These are phyloP conservation scores for Peronospora farinosa DNA, from an alignment of 352 stramenopile genomes.

Conservation along the genomic window DNA sequence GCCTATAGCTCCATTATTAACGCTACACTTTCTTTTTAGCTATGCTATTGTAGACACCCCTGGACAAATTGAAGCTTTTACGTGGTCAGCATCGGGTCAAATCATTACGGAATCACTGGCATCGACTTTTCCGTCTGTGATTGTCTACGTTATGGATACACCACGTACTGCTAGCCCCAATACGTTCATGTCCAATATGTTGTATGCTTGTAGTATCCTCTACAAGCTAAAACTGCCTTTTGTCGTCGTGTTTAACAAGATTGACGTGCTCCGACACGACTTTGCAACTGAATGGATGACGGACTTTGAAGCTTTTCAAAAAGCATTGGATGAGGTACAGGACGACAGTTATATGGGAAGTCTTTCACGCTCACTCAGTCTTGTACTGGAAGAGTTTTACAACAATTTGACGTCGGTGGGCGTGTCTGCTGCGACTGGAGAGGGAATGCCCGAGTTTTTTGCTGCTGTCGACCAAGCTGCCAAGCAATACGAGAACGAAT, in stretches of 20 bases:
- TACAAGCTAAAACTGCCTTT: slow-evolving; percentile 97
- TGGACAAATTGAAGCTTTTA: slow-evolving; percentile 99
- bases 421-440: slow-evolving; percentile 93
- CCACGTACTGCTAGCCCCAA: slow-evolving; percentile 92
- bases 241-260: slow-evolving; percentile 98
- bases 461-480: slow-evolving; percentile 80
- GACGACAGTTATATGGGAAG: slow-evolving; percentile 91
- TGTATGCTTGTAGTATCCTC: slow-evolving; percentile 98
- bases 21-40: slow-evolving; percentile 19
- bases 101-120: slow-evolving; percentile 98
- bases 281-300: slow-evolving; percentile 98
- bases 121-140: slow-evolving; percentile 94
- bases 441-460: slow-evolving; percentile 94
- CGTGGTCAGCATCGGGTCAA: slow-evolving; percentile 95
- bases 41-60: slow-evolving; percentile 98
- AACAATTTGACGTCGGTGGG: slow-evolving; percentile 89
- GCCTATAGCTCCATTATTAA: not conserved
- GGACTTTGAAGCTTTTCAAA: slow-evolving; percentile 98
- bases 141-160: slow-evolving; percentile 98
- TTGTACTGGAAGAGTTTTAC: slow-evolving; percentile 91
- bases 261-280: slow-evolving; percentile 91
- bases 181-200: slow-evolving; percentile 99
- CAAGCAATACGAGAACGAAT: slow-evolving; percentile 85
- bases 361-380: slow-evolving; percentile 86
- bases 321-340: slow-evolving; percentile 87